Base-by-base conservation (phyloP, 192 early-diverging fungal genomes). In the Backusella luteola region DNA sequence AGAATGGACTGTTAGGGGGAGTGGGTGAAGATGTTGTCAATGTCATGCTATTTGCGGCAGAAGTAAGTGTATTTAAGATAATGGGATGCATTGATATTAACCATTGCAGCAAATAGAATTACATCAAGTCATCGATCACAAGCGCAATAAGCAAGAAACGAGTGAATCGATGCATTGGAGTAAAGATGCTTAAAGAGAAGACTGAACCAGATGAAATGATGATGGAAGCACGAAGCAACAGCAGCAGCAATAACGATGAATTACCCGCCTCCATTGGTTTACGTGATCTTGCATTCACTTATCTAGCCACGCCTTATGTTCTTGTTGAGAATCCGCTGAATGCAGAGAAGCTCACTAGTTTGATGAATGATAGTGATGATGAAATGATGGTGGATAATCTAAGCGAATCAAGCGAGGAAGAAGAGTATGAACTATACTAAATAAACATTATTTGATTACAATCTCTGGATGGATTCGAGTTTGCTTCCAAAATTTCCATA, bases 61-160 rank as follows among this genome's bases (percentile, higher is more conserved):
- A 93, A 83, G 89, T 86, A 83, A 34, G 34, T 1, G 1, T 32
- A 26, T 41, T 19, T 34, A 46, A 35, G 7, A 6, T 4, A 5
- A 32, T 15, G 1, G 8, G 26, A 12, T 34, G 8, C 5, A 32
- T 7, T 17, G 26, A 35, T 32, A 41, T 35, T 41, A 39, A n/a
- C 66, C 17, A 5, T 0, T 74, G 0, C 35, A n/a, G 6, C 0
- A 49, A 49, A 29, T 63, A 88, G 85, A 86, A 84, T 68, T 91
- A 93, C 70, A 83, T 93, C 69, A 90, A 91, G 69, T 88, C 88
- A 67, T 84, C 91, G 12, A 83, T 93, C 49, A 90, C 88, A 34
- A 91, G 90, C 34, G 88, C 87, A 69, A 89, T 93, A 34, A 88
- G 86, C 83, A 91, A 92, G 68, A 78, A 86, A 42, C 84, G 92